Percentiles rank a stretch among this genome's conserved stretches.
Evolutionary conservation across 2,329 filamentous ascomycete species (phyloP).

Genomic region (Penicillium sp.): DNA sequence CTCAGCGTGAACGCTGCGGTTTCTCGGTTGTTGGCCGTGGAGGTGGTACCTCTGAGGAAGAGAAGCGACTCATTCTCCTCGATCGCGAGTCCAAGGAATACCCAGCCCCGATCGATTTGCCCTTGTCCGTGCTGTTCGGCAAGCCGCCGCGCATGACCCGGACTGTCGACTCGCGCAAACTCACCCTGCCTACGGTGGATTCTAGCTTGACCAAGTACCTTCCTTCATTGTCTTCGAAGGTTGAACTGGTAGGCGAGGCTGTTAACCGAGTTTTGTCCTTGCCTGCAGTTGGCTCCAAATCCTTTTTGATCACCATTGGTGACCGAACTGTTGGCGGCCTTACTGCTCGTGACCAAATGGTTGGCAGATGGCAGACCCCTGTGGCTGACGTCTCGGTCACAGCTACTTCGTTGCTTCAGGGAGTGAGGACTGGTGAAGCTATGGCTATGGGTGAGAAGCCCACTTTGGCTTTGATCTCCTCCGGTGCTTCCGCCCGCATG

Average conservation of each 20-base stretch:
- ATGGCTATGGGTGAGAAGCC: conserved; percentile 97
- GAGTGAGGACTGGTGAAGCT: conserved; percentile 80
- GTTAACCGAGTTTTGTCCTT: conserved; percentile 77
- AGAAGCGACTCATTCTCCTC: conserved; percentile 72
- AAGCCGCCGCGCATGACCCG: conserved; percentile 79
- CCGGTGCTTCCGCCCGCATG: conserved; percentile 90
- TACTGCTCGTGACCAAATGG: conserved; percentile 87
- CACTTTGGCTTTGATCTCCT: conserved; percentile 80
- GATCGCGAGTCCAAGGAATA: conserved; percentile 74
- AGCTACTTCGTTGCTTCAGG: conserved; percentile 70
- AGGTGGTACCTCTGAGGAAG: conserved; percentile 60
- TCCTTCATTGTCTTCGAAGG: conserved; percentile 51
- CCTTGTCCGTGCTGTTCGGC: conserved; percentile 84
- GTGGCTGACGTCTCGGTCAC: conserved; percentile 94
- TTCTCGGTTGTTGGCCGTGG: conserved; percentile 89
- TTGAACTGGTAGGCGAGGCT: conserved; percentile 62
- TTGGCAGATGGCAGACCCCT: conserved; percentile 92
- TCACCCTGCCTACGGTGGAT: conserved; percentile 69
- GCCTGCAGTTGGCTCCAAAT: conserved; percentile 92
- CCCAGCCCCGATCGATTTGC: conserved; percentile 79
- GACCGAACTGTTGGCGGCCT: conserved; percentile 89
- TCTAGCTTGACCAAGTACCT: conserved; percentile 67
- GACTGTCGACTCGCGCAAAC: conserved; percentile 66
- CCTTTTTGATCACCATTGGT: conserved; percentile 94
- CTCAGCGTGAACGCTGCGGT: conserved; percentile 79